These are phyloP conservation scores for Penicillium lagena DNA, from an alignment of 495 filamentous ascomycete genomes.

Conservation along the genomic window DNA sequence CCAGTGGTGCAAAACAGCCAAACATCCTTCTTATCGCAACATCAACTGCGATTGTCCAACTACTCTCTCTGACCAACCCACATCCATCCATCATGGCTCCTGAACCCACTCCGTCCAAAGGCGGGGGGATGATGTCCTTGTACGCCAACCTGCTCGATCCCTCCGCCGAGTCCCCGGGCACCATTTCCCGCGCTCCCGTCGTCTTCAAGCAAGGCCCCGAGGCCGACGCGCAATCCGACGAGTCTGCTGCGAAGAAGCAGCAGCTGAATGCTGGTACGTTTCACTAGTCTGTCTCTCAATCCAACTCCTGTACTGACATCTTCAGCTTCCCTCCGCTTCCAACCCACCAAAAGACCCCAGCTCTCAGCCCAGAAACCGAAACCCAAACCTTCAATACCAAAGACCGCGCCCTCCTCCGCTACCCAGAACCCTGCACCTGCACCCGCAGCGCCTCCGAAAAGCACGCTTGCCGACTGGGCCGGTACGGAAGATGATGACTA, in stretches of 20 bases:
- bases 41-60: no score
- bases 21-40: background rate
- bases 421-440: constrained; percentile 17
- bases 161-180: constrained; percentile 45
- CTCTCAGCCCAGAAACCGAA: constrained; percentile 63
- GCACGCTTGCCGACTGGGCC: constrained; percentile 79
- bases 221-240: constrained; percentile 43
- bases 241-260: constrained; percentile 61
- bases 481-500: constrained; percentile 70
- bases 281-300: constrained; percentile 14
- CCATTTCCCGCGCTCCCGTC: constrained; percentile 75
- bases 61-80: background rate
- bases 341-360: constrained; percentile 77
- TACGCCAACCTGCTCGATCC: constrained; percentile 61
- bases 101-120: constrained; percentile 25
- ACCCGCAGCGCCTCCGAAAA: constrained; percentile 42
- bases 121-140: constrained; percentile 44
- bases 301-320: constrained; percentile 42
- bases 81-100: constrained; percentile 25
- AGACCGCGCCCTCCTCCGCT: constrained; percentile 23
- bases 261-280: constrained; percentile 66
- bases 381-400: constrained; percentile 43
- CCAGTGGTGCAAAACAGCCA: background rate
- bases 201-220: constrained; percentile 56
- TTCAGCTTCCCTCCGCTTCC: constrained; percentile 75